These are phyloP conservation scores for Arthrobotrys conoides DNA, from an alignment of 2,329 filamentous ascomycete genomes.

Conservation along the genomic window DNA sequence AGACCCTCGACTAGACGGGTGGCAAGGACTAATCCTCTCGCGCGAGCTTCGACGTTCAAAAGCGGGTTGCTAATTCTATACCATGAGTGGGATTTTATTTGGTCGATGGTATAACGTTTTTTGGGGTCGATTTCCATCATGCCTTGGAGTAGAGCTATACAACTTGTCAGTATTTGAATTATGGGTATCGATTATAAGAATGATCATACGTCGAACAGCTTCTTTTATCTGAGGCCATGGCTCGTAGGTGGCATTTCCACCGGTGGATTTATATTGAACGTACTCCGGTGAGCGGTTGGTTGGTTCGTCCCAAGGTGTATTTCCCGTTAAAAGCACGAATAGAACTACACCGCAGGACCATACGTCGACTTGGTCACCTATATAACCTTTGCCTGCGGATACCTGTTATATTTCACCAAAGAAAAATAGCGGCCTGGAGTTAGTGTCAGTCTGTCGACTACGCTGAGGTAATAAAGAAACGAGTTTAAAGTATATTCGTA, in stretches of 20 bases:
- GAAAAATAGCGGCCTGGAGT: conserved; percentile 32
- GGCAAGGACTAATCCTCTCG: conserved; percentile 81
- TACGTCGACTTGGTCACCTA: conserved; percentile 85
- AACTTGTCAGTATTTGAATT: background rate
- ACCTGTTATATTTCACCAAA: conserved; percentile 65
- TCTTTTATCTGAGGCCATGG: conserved; percentile 85
- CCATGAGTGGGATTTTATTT: conserved; percentile 93
- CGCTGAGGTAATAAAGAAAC: conserved; percentile 65
- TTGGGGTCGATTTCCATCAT: conserved; percentile 88
- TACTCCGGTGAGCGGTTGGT: conserved; percentile 90
- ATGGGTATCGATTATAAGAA: background rate
- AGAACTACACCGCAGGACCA: conserved; percentile 99
- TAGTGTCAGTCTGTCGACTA: conserved; percentile 67
- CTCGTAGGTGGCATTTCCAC: conserved; percentile 85
- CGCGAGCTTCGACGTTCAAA: conserved; percentile 74
- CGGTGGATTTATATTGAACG: conserved; percentile 84
- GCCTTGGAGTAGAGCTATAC: conserved; percentile 79
- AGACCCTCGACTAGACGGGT: conserved; percentile 94
- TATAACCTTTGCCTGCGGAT: conserved; percentile 68
- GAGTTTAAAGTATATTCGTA: conserved; percentile 67
- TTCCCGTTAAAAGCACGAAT: conserved; percentile 93
- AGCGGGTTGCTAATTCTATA: conserved; percentile 86
- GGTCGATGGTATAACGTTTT: conserved; percentile 85
- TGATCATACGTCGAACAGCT: conserved; percentile 74
- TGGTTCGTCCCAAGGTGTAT: conserved; percentile 97